Evolutionary conservation across 2,329 filamentous ascomycete genomes (phyloP), one percentile per base, ranked within the genome.

Genomic region (Parafenestella ontariensis): DNA sequence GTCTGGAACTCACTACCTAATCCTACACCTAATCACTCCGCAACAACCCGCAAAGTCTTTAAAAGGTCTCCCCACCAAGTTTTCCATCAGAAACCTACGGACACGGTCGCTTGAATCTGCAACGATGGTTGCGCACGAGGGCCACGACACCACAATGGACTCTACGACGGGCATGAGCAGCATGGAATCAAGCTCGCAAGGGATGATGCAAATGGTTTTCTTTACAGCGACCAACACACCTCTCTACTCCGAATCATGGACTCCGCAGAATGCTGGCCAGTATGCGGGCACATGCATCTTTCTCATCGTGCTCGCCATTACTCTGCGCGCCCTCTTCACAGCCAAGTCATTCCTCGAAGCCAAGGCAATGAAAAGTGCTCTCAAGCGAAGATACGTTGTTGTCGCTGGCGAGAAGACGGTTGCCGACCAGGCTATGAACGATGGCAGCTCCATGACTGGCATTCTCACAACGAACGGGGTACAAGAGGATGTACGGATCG

Each of bases 251-350:
- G 73, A 77, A 20, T 74, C 81, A 47, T 98, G 93, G 92, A 89
- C 89, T 2, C 94, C 94, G 5, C 77, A 72, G 24, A 87, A 79
- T 31, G 79, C 83, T 5, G 91, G 89, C 65, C 79, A 83, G 55
- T 98, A 97, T 76, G 92, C 91, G 1, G 94, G 87, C 51, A 96
- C 92, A 24, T 96, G 94, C 80, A 90, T 97, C 74, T 97, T 97
- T 78, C 84, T 97, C 54, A 87, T 96, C 72, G 65, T 89, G 40
- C 87, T 98, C 46, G 88, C 87, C 56, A 81, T 88, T 56, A 69
- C 89, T 52, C 87, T 89, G 69, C 89, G 93, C 47, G 78, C 81
- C 18, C 81, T 96, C 15, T 79, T 94, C 46, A 92, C 92, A 2
- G 80, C 85, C 66, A 92, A 91, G 72, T 72, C 79, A 21, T 68